These are phyloP conservation scores for Gentiana straminea DNA, from an alignment of 257 asterid genomes.

Conservation along the genomic window DNA sequence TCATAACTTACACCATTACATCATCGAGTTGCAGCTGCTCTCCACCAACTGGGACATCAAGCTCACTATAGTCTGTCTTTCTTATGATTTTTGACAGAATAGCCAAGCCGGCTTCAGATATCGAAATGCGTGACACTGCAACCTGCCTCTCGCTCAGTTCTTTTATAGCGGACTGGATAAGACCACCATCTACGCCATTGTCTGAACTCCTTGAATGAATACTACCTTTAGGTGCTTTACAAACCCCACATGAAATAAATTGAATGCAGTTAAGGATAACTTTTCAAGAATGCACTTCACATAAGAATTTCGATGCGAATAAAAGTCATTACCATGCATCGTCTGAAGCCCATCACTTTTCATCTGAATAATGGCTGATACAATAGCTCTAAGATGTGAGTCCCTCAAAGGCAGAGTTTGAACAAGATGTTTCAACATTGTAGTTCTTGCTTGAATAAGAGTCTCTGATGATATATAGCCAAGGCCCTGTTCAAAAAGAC, in stretches of 20 bases:
- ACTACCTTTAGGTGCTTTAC: conserved; percentile 12
- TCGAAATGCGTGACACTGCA: conserved; percentile 32
- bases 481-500: conserved; percentile 41
- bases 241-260: conserved; percentile 11
- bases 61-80: conserved; percentile 21
- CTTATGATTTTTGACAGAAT: conserved; percentile 28
- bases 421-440: conserved; percentile 38
- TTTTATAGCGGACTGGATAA: conserved; percentile 27
- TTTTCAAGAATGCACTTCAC: not conserved
- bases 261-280: conserved; percentile 16
- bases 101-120: conserved; percentile 37
- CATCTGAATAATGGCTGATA: conserved; percentile 48
- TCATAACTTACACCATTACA: conserved; percentile 26
- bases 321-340: conserved; percentile 21
- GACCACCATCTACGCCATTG: conserved; percentile 19
- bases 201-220: conserved; percentile 13
- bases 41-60: conserved; percentile 11
- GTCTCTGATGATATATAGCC: conserved; percentile 33
- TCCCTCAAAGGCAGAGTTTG: conserved; percentile 57
- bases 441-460: conserved; percentile 36
- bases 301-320: conserved; percentile 18
- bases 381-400: conserved; percentile 43
- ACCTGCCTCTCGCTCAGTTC: conserved; percentile 41
- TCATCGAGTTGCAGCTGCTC: conserved; percentile 17
- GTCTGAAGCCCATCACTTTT: conserved; percentile 31